Evolutionary conservation across 176 grass and related monocot genomes (phyloP).

Genomic region (Tuctoria greenei): DNA sequence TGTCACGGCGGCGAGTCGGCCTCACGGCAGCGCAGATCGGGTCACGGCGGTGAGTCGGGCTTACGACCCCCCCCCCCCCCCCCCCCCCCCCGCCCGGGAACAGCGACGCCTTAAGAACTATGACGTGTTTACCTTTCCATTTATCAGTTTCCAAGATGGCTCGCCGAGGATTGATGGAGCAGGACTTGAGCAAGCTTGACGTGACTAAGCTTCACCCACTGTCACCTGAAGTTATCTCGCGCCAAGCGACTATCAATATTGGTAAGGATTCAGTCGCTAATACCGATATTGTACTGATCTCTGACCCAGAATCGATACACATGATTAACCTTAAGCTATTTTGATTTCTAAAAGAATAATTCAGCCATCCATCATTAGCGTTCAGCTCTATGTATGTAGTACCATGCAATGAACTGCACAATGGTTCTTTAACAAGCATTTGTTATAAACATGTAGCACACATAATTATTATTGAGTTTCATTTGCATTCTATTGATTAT

Average conservation of each 20-base stretch:
- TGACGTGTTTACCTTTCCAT: no score
- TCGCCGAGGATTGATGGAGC: slow-evolving; percentile 83
- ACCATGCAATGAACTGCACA: background rate
- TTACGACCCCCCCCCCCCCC: no score
- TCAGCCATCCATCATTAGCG: background rate
- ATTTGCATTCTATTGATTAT: background rate
- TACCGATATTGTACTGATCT: background rate
- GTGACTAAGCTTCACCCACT: slow-evolving; percentile 75
- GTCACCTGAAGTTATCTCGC: slow-evolving; percentile 90
- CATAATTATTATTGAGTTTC: background rate
- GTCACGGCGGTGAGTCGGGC: no score
- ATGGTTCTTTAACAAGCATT: background rate
- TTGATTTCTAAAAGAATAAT: background rate
- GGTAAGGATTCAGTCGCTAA: slow-evolving; percentile 35
- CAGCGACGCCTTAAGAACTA: no score
- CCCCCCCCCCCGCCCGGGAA: no score
- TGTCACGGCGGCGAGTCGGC: no score
- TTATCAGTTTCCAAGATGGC: slow-evolving; percentile 58
- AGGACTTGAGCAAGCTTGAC: slow-evolving; percentile 83
- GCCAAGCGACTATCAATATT: slow-evolving; percentile 90
- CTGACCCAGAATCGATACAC: background rate
- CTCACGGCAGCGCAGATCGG: no score
- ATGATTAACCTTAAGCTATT: background rate
- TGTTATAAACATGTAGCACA: background rate
- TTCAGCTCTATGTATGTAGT: background rate